phyloP scores from a whole-genome alignment of 116 monocot species.

The Posidonia oceanica region DNA sequence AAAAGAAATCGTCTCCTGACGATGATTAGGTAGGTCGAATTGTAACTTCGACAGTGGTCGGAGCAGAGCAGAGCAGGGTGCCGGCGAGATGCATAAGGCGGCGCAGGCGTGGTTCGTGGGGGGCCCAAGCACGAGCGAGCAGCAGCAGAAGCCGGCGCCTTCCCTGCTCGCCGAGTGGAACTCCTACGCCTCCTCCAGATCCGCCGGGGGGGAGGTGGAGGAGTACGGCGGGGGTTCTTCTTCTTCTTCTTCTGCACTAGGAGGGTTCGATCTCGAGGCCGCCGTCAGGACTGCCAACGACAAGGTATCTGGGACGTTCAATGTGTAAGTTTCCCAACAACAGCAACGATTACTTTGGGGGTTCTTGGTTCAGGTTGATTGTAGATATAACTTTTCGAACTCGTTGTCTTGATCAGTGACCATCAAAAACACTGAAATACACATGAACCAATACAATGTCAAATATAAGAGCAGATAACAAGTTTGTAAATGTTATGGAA shows the following conservation, averaged over 20 bases:
- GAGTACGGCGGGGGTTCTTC: slow-evolving; percentile 5
- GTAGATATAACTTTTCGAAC: no score
- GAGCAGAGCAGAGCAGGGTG: no score
- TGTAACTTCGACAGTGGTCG: no score
- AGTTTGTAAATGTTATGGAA: no score
- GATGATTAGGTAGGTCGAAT: no score
- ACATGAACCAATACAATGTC: no score
- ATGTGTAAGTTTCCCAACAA: slow-evolving; percentile 26
- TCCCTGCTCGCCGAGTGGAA: slow-evolving; percentile 95
- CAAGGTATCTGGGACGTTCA: slow-evolving; percentile 82
- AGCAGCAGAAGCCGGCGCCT: slow-evolving; percentile 11
- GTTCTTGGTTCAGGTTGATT: no score
- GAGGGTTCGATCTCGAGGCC: slow-evolving; percentile 78
- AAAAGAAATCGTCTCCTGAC: no score
- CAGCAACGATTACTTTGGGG: no score
- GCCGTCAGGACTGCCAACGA: slow-evolving; percentile 91
- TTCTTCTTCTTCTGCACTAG: slow-evolving; percentile 21
- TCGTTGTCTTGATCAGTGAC: no score
- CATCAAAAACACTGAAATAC: no score
- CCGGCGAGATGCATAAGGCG: slow-evolving; percentile 17
- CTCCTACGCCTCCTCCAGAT: slow-evolving; percentile 66
- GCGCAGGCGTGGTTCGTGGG: slow-evolving; percentile 87
- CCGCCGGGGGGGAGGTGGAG: slow-evolving; percentile 10
- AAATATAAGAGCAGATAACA: no score
- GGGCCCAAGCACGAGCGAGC: slow-evolving; percentile 20